Base-by-base conservation (phyloP, 768 basidiomycete genomes). In the Termitomyces sp. region DNA sequence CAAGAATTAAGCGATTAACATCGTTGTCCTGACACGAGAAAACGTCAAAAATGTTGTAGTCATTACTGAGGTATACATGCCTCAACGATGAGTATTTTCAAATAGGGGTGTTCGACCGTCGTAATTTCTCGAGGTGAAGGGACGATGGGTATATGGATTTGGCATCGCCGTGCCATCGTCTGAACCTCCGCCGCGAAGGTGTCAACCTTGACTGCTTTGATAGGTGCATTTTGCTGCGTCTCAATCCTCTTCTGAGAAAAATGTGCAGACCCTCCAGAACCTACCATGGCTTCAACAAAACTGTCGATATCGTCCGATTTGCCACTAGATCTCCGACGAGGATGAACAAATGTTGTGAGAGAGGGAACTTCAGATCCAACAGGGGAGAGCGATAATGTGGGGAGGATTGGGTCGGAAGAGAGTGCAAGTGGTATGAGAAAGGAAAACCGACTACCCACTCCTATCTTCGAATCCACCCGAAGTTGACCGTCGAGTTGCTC, bases 401-500 rank as follows among this genome's bases (percentile, higher is more conserved):
- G 45, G 6, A 50, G 45, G 43, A 8, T 10, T 22, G 22, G 64
- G 38, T 48, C 60, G 16, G 28, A 63, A 12, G 73, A 70, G 3
- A 86, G 66, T 1, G 79, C 70, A 60, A 92, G 80, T 7, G 88
- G 86, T 42, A 89, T 80, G 7, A 88, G 71, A 70, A 87, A 85
- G 1, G 86, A 88, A 73, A 92, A 92, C 4, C 78, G 77, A 35
- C 86, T 87, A 9, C 90, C 91, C 64, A 79, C 69, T 46, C 75
- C 77, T n/a, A 83, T 74, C 52, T 81, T 78, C 0, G 88, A 91
- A 57, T 91, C 87, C 4, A 90, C 89, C 6, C 87, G 82, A 2
- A 94, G 78, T 67, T 90, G 89, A 3, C 90, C 91, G 0, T 84
- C 86, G 1, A 92, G 77, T 60, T 90, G 89, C 63, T 87, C 85